phyloP scores from a whole-genome alignment of 805 yeast genomes.

The Candida caryicola region DNA sequence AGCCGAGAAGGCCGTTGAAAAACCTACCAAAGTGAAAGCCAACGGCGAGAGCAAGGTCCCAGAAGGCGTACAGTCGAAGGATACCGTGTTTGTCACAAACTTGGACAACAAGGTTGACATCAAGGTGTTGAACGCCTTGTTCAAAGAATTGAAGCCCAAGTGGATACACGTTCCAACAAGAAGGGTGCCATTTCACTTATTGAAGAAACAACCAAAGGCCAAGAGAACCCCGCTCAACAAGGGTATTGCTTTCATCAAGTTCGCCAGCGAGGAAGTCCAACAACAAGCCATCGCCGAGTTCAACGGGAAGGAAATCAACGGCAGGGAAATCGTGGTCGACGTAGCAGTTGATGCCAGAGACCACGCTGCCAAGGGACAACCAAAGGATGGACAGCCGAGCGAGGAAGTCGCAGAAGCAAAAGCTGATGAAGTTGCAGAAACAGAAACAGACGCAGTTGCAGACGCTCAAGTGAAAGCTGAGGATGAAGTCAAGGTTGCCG shows the following conservation, averaged over 20 bases:
- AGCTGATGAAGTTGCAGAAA: not conserved
- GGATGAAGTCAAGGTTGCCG: not conserved
- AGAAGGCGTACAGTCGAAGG: conserved; percentile 54
- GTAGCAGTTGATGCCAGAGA: conserved; percentile 66
- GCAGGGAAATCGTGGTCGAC: conserved; percentile 62
- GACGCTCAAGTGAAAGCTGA: no score
- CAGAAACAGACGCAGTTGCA: conserved; percentile 15
- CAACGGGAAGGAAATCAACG: conserved; percentile 64
- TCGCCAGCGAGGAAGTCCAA: conserved; percentile 60
- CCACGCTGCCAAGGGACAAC: conserved; percentile 13
- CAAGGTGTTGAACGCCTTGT: conserved; percentile 44
- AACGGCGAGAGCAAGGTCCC: conserved; percentile 18
- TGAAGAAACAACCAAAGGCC: conserved; percentile 43
- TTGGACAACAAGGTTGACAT: conserved; percentile 50
- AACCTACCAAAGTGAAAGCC: conserved; percentile 9
- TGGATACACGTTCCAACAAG: conserved; percentile 61
- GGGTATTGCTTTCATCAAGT: conserved; percentile 66
- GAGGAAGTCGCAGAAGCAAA: conserved; percentile 1
- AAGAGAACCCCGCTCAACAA: conserved; percentile 44
- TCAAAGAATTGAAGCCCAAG: conserved; percentile 49
- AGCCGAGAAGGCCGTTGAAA: conserved; percentile 18
- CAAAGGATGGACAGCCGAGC: not conserved
- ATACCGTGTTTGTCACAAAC: conserved; percentile 61
- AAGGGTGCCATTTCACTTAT: conserved; percentile 42
- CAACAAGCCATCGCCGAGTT: conserved; percentile 67